Evolutionary conservation across 306 rosid species (phyloP), one percentile per base, ranked within the genome.

Genomic region (Quercus variabilis): DNA sequence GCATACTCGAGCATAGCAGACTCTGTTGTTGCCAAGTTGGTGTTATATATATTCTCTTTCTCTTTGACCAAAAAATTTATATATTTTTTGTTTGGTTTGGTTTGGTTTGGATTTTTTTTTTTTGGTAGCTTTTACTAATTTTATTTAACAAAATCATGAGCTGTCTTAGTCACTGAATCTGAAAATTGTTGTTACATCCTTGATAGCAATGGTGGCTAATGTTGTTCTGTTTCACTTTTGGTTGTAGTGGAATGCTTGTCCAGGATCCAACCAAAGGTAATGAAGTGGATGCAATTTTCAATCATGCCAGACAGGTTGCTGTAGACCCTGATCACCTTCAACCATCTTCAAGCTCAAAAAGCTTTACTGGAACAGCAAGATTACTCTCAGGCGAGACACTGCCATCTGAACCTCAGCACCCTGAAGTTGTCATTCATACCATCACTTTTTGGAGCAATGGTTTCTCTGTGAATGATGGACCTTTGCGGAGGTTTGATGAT

Each of bases 391-490:
- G 99, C 12, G 98, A 93, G 90, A 79, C 90, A 1, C 70, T 88
- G 25, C 79, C 93, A 21, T 77, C 94, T 85, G 88, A 84, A 69
- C 90, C 94, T 85, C 89, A 77, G 83, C 96, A 76, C 0, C 85
- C 89, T 5, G 88, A 84, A 69, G 73, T 57, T 60, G 62, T 91
- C 58, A 81, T 79, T 4, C 91, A 87, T 84, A 75, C 86, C 18
- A 87, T 95, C 72, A 93, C 94, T 15, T 91, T 94, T 26, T 94
- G 99, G 99, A 87, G 92, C 79, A 94, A 94, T 76, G 99, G 99
- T 1, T 94, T 94, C 83, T 85, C 95, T 21, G 77, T 94, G 25
- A 77, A 91, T 80, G 90, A 87, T 30, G 99, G 99, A 55, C 97
- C 97, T 33, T 55, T 91, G 28, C 73, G 97, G 71, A 83, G 85